Evolutionary conservation across 1,284 basidiomycete species (phyloP), one percentile per base, ranked within the genome.

Genomic region (Puccinia hordei): DNA sequence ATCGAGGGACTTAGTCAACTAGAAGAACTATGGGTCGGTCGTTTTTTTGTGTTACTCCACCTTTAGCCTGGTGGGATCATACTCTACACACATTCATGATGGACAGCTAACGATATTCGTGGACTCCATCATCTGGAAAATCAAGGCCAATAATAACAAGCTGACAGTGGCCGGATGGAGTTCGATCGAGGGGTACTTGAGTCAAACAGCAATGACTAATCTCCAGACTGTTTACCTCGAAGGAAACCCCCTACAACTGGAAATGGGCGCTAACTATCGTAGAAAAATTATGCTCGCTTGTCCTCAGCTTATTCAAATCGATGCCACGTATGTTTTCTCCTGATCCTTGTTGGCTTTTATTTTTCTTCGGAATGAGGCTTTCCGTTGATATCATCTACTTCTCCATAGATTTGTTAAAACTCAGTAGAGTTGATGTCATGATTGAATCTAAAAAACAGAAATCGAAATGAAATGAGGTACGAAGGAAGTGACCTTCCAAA

Each of bases 221-320:
- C 81, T 86, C 38, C 83, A 84, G 69, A 86, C 85, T 17, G 82
- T 86, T 51, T 86, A 86, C 79, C 77, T 86, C 55, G 85, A 86
- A 57, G 84, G 84, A 9, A 86, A 86, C 73, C 85, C 85, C 19
- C 83, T 81, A 10, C 84, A 85, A 82, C 75, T 81, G 17, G 82
- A 81, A 10, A 84, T 85, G 57, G 85, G 84, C 0, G 35, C 83
- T 1, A 83, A 82, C 51, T 86, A 86, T 73, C 83, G 85, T 44
- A 82, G 85, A 46, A 86, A 86, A 80, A 55, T 86, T 46, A 84
- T 83, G 69, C 81, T 86, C 41, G 66, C 82, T 46, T 80, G 85
- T 68, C 85, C 85, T 9, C 85, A 86, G 74, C 49, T 86, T n/a
- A 81, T 73, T 57, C 85, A 86, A 82, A 84, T 86, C 44, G 85